Conservation (phyloP, 805 yeast species). For the Pichia occidentalis region DNA sequence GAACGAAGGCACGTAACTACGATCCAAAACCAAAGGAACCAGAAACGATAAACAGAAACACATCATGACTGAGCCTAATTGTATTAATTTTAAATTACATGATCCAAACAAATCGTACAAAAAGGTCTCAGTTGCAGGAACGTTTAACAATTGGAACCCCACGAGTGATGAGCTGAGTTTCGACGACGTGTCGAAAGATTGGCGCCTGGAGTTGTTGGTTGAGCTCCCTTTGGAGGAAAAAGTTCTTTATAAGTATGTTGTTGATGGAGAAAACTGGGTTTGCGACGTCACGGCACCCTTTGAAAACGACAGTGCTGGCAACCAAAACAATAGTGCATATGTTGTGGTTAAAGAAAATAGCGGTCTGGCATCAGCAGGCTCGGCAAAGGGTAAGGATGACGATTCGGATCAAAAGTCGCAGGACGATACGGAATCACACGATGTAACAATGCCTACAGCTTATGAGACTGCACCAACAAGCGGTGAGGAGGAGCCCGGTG, state of each 20-base stretch:
- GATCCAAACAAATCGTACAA: constrained; percentile 3
- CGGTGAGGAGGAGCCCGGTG: constrained; percentile 6
- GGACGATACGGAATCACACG: constrained; percentile 6
- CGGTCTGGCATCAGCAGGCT: not conserved
- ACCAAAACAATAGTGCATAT: constrained; percentile 22
- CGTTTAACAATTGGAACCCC: constrained; percentile 18
- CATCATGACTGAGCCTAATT: not conserved
- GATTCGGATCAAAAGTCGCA: constrained; percentile 3
- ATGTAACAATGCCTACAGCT: not conserved
- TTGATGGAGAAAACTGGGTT: constrained; percentile 24
- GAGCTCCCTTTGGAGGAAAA: constrained; percentile 9
- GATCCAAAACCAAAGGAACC: too few relatives aligned
- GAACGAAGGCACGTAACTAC: too few relatives aligned
- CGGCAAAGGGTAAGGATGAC: constrained; percentile 1
- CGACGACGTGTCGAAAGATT: constrained; percentile 7
- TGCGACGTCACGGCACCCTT: constrained; percentile 18
- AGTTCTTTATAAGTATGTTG: constrained; percentile 26
- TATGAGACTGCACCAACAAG: constrained; percentile 9
- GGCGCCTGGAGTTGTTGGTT: constrained; percentile 5
- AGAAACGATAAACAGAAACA: too few relatives aligned
- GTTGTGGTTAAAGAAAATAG: constrained; percentile 6
- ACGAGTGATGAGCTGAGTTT: constrained; percentile 7
- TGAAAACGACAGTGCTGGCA: constrained; percentile 24
- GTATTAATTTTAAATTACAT: constrained; percentile 4
- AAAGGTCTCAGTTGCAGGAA: constrained; percentile 18